These are phyloP conservation scores for Diaporthe amygdali DNA, from an alignment of 2,329 filamentous ascomycete genomes.

Conservation along the genomic window DNA sequence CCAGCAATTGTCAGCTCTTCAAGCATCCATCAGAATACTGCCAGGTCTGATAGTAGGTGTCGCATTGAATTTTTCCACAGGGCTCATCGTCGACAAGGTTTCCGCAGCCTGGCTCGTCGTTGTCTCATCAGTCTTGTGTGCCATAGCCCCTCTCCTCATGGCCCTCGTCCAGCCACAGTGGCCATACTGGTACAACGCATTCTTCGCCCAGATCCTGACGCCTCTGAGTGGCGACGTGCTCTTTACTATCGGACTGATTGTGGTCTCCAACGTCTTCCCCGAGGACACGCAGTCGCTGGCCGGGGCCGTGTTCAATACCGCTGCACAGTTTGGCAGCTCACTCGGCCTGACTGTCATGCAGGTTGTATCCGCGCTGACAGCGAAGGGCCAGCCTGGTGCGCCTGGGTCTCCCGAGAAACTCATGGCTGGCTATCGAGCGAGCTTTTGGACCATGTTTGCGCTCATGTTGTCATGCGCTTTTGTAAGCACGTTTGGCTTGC, in stretches of 20 bases:
- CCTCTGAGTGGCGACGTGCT: conserved; percentile 52
- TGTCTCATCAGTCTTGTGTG: conserved; percentile 45
- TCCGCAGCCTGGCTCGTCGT: conserved; percentile 45
- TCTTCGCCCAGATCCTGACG: conserved; percentile 44
- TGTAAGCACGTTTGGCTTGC: conserved; percentile 2
- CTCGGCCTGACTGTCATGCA: conserved; percentile 20
- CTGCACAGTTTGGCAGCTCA: conserved; percentile 50
- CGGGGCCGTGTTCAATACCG: conserved; percentile 66
- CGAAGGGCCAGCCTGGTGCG: neutral
- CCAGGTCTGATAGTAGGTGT: conserved; percentile 50
- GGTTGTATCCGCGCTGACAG: conserved; percentile 14
- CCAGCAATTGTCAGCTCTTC: conserved; percentile 49
- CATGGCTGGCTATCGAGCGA: conserved; percentile 14
- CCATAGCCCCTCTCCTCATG: conserved; percentile 58
- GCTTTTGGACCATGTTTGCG: conserved; percentile 24
- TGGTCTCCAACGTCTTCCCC: conserved; percentile 60
- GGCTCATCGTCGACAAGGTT: conserved; percentile 50
- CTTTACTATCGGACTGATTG: conserved; percentile 60
- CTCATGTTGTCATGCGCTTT: conserved; percentile 6
- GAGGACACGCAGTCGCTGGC: conserved; percentile 62
- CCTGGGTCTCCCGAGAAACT: neutral
- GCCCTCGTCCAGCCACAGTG: conserved; percentile 52
- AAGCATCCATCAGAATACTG: conserved; percentile 50
- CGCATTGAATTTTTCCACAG: conserved; percentile 47
- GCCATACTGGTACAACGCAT: conserved; percentile 57